Base-by-base conservation (phyloP, 306 rosid species). In the Spatholobus suberectus region DNA sequence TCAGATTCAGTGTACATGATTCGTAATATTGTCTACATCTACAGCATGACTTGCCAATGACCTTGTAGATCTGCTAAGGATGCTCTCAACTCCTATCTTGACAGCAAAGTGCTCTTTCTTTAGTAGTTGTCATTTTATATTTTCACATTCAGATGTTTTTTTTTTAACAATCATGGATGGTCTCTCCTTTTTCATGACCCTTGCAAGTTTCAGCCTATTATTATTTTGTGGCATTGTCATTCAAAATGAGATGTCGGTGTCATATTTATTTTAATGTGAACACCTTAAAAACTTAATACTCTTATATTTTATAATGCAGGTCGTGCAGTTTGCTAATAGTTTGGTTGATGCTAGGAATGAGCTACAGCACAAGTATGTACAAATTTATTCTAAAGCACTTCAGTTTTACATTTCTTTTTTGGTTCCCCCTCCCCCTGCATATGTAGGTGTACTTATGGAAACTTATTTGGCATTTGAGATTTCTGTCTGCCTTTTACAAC, bases 301-400 rank as follows among this genome's bases (percentile, higher is more conserved):
- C n/a, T 67, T 57, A 70, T 70, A 47, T 49, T 81, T 55, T 29
- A 2, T 27, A 29, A 80, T 87, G 91, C 94, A 95, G 99, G 93
- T 95, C 82, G 90, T 89, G 47, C 89, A 89, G 66, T 95, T 95
- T 84, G 93, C 97, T 63, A 90, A 91, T 66, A 88, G 94, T 87
- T 90, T 95, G 92, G 85, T 92, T 88, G 89, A 79, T 67, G 93
- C 92, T 62, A 90, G 92, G 85, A 89, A 66, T 79, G 95, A 92
- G 82, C 90, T 95, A 63, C 93, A 92, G 75, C 91, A 90, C 88
- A 95, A 93, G 98, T 95, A 95, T 70, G 92, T 76, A 49, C 73
- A 27, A 76, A 40, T 67, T 65, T 75, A n/a, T 81, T 78, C 73
- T 23, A 52, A 52, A 69, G 82, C 52, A 74, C 75, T 74, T 76